Evolutionary conservation across 306 rosid species (phyloP).

Genomic region (Castanea mollissima): DNA sequence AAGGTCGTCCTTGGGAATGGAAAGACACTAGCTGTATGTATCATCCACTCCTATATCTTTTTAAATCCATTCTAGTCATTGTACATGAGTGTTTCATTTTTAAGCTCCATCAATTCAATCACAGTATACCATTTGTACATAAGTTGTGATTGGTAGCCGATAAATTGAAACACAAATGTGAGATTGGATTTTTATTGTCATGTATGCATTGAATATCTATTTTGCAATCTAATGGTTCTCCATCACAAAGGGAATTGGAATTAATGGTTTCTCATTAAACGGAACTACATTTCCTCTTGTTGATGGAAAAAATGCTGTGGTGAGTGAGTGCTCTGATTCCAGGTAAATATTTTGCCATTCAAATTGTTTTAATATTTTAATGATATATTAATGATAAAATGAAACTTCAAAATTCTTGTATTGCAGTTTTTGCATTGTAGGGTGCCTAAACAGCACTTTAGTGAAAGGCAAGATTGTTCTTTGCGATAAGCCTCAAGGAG

Average conservation of each 20-base stretch:
- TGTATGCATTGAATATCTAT: too few relatives aligned
- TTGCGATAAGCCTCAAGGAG: neutral
- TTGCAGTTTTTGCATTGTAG: neutral
- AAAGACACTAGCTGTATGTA: constrained; percentile 11
- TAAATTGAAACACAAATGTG: too few relatives aligned
- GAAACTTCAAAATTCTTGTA: neutral
- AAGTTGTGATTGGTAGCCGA: too few relatives aligned
- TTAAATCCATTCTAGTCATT: neutral
- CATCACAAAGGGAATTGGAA: constrained; percentile 29
- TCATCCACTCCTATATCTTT: neutral
- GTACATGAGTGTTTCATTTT: neutral
- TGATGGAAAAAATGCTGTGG: constrained; percentile 12
- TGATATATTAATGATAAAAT: neutral
- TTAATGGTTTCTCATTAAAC: constrained; percentile 25
- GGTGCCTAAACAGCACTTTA: neutral
- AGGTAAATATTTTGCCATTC: too few relatives aligned
- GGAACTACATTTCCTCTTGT: constrained; percentile 23
- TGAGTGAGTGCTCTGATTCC: too few relatives aligned
- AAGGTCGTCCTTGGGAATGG: constrained; percentile 44
- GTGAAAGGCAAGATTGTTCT: neutral
- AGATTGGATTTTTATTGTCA: too few relatives aligned
- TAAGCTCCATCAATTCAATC: too few relatives aligned
- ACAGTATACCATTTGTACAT: too few relatives aligned
- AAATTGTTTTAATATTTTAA: neutral
- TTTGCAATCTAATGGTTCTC: too few relatives aligned